Evolutionary conservation across 2,329 filamentous ascomycete genomes (phyloP).

Genomic region (Dothistroma septosporum): DNA sequence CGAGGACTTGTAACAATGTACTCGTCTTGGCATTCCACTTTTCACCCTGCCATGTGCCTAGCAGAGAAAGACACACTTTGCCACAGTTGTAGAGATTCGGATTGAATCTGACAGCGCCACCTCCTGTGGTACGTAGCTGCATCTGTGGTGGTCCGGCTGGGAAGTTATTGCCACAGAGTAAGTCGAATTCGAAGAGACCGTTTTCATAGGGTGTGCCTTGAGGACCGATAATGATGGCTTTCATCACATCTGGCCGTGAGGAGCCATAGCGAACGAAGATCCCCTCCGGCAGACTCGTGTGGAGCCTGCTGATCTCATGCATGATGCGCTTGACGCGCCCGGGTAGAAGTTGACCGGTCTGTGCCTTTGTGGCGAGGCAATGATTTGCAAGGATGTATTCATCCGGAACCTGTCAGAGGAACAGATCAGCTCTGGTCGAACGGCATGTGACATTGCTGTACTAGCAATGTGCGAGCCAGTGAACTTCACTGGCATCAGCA

Average conservation of each 20-base stretch:
- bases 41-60: constrained; percentile 56
- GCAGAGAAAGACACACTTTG: constrained; percentile 55
- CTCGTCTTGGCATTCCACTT: constrained; percentile 46
- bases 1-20: constrained; percentile 49
- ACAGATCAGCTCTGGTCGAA: no score
- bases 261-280: constrained; percentile 58
- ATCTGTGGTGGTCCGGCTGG: constrained; percentile 48
- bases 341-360: constrained; percentile 16
- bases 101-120: constrained; percentile 52
- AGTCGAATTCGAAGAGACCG: constrained; percentile 57
- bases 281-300: constrained; percentile 47
- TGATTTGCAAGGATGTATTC: constrained; percentile 35
- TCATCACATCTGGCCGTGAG: constrained; percentile 53
- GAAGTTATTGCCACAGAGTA: constrained; percentile 47
- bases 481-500: no score
- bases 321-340: constrained; percentile 50
- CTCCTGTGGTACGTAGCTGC: constrained; percentile 51
- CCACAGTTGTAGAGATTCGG: constrained; percentile 59
- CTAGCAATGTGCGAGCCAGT: no score
- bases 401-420: constrained; percentile 30
- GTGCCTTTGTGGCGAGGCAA: constrained; percentile 21
- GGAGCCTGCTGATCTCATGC: constrained; percentile 54
- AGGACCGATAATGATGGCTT: constrained; percentile 56
- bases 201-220: constrained; percentile 57
- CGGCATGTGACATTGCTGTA: no score